Evolutionary conservation across 73 alveolate species (phyloP).

Genomic region (Stentor coeruleus): DNA sequence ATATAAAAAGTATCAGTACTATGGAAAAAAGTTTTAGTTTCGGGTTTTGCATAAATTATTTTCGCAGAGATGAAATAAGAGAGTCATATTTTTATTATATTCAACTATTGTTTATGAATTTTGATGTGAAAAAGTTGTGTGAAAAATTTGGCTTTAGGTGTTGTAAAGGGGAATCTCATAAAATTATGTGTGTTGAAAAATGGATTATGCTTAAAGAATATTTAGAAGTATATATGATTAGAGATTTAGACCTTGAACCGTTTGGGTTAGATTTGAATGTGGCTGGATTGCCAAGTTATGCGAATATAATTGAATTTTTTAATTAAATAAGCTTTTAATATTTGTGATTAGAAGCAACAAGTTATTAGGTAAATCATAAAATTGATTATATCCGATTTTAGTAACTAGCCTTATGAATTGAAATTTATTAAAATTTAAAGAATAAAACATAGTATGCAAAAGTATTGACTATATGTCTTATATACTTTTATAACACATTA

Average conservation of each 20-base stretch:
- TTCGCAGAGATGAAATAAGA: background rate
- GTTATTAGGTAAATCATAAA: no score
- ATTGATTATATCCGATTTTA: no score
- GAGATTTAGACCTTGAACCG: background rate
- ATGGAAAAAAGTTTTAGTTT: background rate
- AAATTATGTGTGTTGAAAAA: background rate
- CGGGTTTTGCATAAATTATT: background rate
- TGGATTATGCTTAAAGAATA: background rate
- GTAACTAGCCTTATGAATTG: no score
- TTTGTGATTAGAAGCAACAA: no score
- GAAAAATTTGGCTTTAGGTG: background rate
- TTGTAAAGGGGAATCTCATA: background rate
- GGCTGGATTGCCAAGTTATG: no score
- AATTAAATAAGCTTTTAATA: no score
- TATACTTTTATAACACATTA: no score
- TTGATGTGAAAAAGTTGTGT: background rate
- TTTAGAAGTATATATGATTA: background rate
- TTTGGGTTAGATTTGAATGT: no score
- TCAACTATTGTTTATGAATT: background rate
- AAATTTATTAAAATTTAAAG: no score
- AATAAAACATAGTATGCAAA: no score
- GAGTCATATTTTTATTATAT: background rate
- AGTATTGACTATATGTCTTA: no score
- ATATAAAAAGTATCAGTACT: background rate
- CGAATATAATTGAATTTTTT: no score